Conservation (phyloP, 345 rosid genomes). For the Eucalyptus microcorys region DNA sequence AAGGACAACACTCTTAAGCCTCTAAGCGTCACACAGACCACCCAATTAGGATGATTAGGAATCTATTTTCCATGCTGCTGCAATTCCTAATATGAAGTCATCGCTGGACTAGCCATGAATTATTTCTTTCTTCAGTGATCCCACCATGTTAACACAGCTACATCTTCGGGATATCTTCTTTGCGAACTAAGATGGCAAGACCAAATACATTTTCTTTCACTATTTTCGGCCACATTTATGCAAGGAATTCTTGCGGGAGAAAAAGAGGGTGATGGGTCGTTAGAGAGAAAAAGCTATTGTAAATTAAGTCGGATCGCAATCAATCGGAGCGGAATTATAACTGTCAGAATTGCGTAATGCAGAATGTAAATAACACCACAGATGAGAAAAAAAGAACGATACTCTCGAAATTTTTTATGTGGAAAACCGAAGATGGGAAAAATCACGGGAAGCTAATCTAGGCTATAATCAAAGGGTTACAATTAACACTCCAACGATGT, state of each 20-base stretch:
- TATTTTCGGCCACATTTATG: background rate
- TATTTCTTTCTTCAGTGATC: background rate
- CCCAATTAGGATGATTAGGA: background rate
- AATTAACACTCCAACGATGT: accelerated
- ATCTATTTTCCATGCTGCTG: background rate
- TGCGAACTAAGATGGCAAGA: background rate
- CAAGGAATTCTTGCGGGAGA: background rate
- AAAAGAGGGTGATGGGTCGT: background rate
- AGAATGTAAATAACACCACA: background rate
- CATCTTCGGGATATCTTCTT: background rate
- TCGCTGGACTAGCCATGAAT: background rate
- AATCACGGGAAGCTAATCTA: background rate
- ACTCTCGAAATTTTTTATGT: background rate
- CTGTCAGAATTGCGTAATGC: background rate
- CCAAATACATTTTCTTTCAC: background rate
- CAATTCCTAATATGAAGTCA: background rate
- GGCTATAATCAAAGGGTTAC: background rate
- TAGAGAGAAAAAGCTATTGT: background rate
- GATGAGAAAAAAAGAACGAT: background rate
- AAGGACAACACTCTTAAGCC: background rate
- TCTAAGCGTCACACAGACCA: background rate
- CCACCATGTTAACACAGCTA: background rate
- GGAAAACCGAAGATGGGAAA: background rate
- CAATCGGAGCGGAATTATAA: background rate
- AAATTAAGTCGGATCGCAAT: background rate